Percentiles rank a stretch among this genome's conserved stretches.
phyloP scores from a whole-genome alignment of 148 eudicot species.

The Fagopyrum homotropicum region DNA sequence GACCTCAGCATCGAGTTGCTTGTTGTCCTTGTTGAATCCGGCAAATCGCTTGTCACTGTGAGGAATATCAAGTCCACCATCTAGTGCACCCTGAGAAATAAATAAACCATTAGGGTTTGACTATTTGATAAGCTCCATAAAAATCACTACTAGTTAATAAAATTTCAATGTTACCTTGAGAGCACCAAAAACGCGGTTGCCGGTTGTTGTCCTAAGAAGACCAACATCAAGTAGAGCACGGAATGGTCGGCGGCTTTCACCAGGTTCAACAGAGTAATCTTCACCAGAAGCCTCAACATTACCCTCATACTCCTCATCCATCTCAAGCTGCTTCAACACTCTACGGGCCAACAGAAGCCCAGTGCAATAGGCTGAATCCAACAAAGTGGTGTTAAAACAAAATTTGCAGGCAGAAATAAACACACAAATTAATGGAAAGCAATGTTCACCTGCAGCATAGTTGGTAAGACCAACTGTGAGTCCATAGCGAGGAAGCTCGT shows the following conservation, averaged over 20 bases:
- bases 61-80: conserved; percentile 74
- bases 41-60: conserved; percentile 77
- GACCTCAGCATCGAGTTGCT: conserved; percentile 63
- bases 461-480: conserved; percentile 71
- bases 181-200: conserved; percentile 85
- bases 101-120: background rate
- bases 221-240: conserved; percentile 90
- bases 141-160: no score
- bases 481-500: conserved; percentile 71
- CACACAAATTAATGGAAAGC: background rate
- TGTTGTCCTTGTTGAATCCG: conserved; percentile 60
- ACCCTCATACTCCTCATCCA: conserved; percentile 72
- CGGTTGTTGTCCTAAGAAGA: conserved; percentile 64
- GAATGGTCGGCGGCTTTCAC: conserved; percentile 72
- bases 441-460: conserved; percentile 57
- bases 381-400: background rate
- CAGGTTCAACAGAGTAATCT: conserved; percentile 80
- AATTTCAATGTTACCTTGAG: conserved; percentile 43
- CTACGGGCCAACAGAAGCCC: conserved; percentile 71
- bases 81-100: conserved; percentile 52
- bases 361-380: conserved; percentile 54
- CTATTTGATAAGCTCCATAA: no score
- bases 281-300: conserved; percentile 83
- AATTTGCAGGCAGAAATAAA: background rate
- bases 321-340: conserved; percentile 55